These are phyloP conservation scores for Avena insularis DNA, from an alignment of 176 grass and related monocot species.

Conservation along the genomic window DNA sequence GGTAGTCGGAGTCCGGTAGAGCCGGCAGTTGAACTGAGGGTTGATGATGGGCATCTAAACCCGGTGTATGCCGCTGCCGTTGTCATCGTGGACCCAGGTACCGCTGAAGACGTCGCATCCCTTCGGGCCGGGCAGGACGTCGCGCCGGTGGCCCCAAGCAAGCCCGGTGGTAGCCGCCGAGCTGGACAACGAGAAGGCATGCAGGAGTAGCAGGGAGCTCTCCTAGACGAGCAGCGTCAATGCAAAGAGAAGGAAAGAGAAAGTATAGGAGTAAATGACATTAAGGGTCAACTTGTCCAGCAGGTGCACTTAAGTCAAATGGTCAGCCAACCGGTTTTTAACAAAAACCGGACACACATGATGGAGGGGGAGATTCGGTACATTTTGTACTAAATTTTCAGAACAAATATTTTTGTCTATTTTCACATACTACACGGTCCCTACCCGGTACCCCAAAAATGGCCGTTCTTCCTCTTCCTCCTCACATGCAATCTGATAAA, in stretches of 20 bases:
- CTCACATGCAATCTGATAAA: too few relatives aligned
- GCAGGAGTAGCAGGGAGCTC: conserved; percentile 36
- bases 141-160: conserved; percentile 39
- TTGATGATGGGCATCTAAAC: conserved; percentile 76
- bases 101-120: conserved; percentile 81
- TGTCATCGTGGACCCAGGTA: conserved; percentile 66
- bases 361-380: too few relatives aligned
- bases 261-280: background rate
- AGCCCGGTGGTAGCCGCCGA: conserved; percentile 40
- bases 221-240: conserved; percentile 36
- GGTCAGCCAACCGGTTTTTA: too few relatives aligned
- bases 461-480: too few relatives aligned
- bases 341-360: too few relatives aligned
- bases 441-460: too few relatives aligned
- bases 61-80: conserved; percentile 62
- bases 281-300: too few relatives aligned
- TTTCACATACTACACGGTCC: too few relatives aligned
- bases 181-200: conserved; percentile 25
- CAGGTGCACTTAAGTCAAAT: too few relatives aligned
- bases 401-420: too few relatives aligned
- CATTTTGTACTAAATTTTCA: too few relatives aligned
- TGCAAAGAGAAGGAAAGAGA: background rate
- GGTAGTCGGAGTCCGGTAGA: conserved; percentile 91
- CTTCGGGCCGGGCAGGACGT: conserved; percentile 29
- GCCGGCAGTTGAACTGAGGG: conserved; percentile 88